Evolutionary conservation across 2,329 filamentous ascomycete species (phyloP), one percentile per base, ranked within the genome.

Genomic region (Claviceps cyperi): DNA sequence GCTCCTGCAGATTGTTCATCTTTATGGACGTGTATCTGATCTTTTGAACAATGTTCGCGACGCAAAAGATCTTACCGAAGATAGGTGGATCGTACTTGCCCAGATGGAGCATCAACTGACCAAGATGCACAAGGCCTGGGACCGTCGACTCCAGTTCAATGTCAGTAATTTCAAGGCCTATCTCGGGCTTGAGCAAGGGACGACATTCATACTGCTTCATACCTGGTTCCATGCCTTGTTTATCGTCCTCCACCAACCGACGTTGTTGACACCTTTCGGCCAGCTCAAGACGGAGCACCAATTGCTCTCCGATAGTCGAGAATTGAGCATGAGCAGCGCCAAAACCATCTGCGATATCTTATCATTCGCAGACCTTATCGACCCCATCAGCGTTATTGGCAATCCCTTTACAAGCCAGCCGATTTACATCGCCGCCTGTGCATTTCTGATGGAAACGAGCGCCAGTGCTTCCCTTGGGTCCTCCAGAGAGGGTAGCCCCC

Each of bases 301-400:
- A 50, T 72, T 94, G 1, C 79, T 88, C 38, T 79, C 84, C 0
- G 86, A 92, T 60, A 92, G 86, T 55, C 81, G 86, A 50, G 86
- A 92, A 62, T 64, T 82, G 5, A 87, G 85, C 53, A 90, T 91
- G 83, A 90, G 85, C 14, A 91, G 86, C 22, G 89, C 88, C 13
- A 94, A 94, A 68, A 94, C 88, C 0, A 92, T 94, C 53, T 87
- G 86, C 36, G 88, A 94, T 58, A 94, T 94, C 15, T 67, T 94
- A 8, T 83, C 85, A 1, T 94, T 94, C 63, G 86, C 87, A 0
- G 86, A 94, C 60, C 69, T 94, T 9, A 86, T 92, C 48, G 86
- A 94, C 62, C 81, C 85, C 0, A 89, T 86, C 62, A 90, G 87
- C 57, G 87, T 90, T 50, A 83, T 90, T 36, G 86, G 87, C 1